Percentiles rank a stretch among this genome's conserved stretches.
Conservation (phyloP, 75 land plant species). For the Cryptomeria japonica region DNA sequence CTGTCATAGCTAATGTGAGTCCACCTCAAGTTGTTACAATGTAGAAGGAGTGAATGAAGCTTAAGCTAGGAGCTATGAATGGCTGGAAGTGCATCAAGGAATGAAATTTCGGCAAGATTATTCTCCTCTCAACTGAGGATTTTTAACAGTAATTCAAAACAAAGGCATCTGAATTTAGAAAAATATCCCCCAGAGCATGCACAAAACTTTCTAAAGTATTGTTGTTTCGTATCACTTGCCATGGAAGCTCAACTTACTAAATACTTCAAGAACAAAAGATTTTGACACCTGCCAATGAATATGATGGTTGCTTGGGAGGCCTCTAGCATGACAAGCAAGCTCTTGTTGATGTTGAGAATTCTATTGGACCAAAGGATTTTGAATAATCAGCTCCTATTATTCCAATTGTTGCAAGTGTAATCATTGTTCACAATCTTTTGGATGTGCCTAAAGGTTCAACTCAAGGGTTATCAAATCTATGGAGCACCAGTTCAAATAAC, state of each 20-base stretch:
- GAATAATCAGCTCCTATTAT: constrained; percentile 76
- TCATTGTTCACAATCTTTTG: constrained; percentile 68
- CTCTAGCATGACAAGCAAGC: constrained; percentile 68
- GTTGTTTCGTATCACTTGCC: constrained; percentile 85
- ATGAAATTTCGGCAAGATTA: constrained; percentile 24
- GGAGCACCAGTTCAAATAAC: background rate
- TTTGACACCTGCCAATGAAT: constrained; percentile 78
- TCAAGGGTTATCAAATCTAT: constrained; percentile 21
- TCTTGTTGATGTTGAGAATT: constrained; percentile 55
- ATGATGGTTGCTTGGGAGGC: constrained; percentile 54
- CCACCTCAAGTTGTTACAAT: constrained; percentile 30
- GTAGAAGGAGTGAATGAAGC: background rate
- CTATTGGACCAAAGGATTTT: constrained; percentile 84
- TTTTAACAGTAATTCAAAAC: constrained; percentile 69
- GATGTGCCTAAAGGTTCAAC: constrained; percentile 68
- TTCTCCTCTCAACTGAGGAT: constrained; percentile 63
- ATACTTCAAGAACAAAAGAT: constrained; percentile 73
- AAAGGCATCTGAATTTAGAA: constrained; percentile 64
- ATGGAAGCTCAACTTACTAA: constrained; percentile 53
- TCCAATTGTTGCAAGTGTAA: constrained; percentile 79
- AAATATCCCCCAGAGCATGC: constrained; percentile 65
- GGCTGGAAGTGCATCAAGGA: no score
- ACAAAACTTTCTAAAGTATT: constrained; percentile 83
- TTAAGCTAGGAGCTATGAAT: no score
- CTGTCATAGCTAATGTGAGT: constrained; percentile 30